Evolutionary conservation across 2,329 filamentous ascomycete species (phyloP).

Genomic region (Phoma sp.): DNA sequence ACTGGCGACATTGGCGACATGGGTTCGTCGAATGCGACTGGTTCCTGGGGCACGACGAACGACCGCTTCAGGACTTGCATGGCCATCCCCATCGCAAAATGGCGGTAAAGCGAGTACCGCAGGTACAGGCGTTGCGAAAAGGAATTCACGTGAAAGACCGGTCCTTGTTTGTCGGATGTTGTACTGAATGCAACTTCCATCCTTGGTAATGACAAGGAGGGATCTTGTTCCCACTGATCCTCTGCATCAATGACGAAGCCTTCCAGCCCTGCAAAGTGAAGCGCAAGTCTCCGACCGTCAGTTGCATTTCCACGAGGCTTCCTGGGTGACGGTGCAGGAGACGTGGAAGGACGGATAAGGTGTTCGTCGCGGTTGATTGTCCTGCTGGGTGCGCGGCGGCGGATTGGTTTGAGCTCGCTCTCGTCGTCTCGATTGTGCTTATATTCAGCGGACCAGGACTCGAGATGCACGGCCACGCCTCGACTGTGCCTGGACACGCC

Average conservation of each 20-base stretch:
- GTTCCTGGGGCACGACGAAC: slow-evolving; percentile 39
- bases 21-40: slow-evolving; percentile 19
- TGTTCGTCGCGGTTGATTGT: slow-evolving; percentile 65
- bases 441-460: slow-evolving; percentile 89
- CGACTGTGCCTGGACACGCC: slow-evolving; percentile 81
- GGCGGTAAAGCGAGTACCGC: slow-evolving; percentile 91
- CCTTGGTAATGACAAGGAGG: slow-evolving; percentile 83
- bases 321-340: slow-evolving; percentile 56
- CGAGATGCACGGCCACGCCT: slow-evolving; percentile 83
- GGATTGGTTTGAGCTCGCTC: slow-evolving; percentile 60
- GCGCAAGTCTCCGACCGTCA: slow-evolving; percentile 80
- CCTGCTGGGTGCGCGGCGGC: slow-evolving; percentile 75
- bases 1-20: slow-evolving; percentile 23
- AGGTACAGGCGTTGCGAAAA: slow-evolving; percentile 78
- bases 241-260: slow-evolving; percentile 88
- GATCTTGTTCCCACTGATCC: slow-evolving; percentile 82
- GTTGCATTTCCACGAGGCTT: slow-evolving; percentile 57
- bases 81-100: slow-evolving; percentile 88
- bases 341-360: slow-evolving; percentile 60
- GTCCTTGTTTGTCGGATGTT: slow-evolving; percentile 82
- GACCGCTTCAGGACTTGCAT: slow-evolving; percentile 68
- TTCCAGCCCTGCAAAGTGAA: slow-evolving; percentile 84
- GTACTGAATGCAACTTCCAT: slow-evolving; percentile 89
- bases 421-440: slow-evolving; percentile 77
- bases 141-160: slow-evolving; percentile 85